These are phyloP conservation scores for Kluyveromyces marxianus DNA, from an alignment of 1,139 yeast genomes.

Conservation along the genomic window DNA sequence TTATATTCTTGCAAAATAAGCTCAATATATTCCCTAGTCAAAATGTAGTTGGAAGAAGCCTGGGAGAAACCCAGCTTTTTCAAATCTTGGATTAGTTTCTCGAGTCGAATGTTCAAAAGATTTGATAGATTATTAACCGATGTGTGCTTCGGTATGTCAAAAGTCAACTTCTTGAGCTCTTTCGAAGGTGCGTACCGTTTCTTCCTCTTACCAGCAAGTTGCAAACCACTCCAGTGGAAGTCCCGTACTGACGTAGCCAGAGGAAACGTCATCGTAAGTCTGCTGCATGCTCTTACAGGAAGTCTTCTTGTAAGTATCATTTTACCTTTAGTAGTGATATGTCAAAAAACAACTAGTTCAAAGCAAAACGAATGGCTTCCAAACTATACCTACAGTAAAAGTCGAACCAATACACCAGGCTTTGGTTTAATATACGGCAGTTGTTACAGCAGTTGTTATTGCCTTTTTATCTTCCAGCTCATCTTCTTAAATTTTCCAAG, in stretches of 20 bases:
- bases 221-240: not conserved
- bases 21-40: constrained; percentile 80
- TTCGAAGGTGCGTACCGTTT: constrained; percentile 18
- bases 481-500: not conserved
- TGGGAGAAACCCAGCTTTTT: constrained; percentile 69
- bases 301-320: not conserved
- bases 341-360: not conserved
- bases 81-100: constrained; percentile 51
- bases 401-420: too few species aligned
- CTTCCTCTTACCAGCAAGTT: constrained; percentile 11
- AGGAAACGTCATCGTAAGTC: not conserved
- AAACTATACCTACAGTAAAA: too few species aligned
- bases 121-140: constrained; percentile 73
- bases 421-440: too few species aligned
- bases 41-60: constrained; percentile 65
- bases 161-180: constrained; percentile 32
- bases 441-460: not conserved
- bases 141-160: constrained; percentile 57
- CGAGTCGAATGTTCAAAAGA: constrained; percentile 56
- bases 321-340: not conserved
- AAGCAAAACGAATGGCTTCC: not conserved
- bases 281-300: not conserved
- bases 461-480: not conserved
- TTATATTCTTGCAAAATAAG: constrained; percentile 87
- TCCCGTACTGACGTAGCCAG: not conserved